Evolutionary conservation across 805 yeast species (phyloP).

Genomic region (Teunomyces tritomae): DNA sequence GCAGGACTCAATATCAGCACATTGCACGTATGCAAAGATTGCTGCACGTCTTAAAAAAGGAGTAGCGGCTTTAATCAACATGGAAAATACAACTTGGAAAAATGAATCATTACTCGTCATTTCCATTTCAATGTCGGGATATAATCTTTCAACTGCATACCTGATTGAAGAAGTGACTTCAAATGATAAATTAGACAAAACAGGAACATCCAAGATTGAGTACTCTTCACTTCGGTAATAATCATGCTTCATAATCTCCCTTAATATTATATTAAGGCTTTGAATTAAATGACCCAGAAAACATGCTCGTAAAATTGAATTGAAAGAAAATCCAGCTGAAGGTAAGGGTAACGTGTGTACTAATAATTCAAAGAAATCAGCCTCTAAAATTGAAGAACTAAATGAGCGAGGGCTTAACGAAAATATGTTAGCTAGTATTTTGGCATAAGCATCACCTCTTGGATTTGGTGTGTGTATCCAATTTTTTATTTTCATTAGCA

Average conservation of each 20-base stretch:
- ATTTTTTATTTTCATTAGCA: conserved; percentile 31
- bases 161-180: conserved; percentile 19
- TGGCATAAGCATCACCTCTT: conserved; percentile 30
- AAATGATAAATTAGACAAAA: conserved; percentile 19
- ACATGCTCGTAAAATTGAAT: conserved; percentile 48
- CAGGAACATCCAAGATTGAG: conserved; percentile 38
- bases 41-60: conserved; percentile 67
- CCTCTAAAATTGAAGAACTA: conserved; percentile 33
- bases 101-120: conserved; percentile 21
- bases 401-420: conserved; percentile 32
- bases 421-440: conserved; percentile 31
- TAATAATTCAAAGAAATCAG: conserved; percentile 53
- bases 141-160: conserved; percentile 22
- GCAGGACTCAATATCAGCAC: conserved; percentile 43
- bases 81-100: conserved; percentile 45
- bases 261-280: conserved; percentile 22
- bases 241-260: conserved; percentile 25
- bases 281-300: conserved; percentile 55
- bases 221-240: conserved; percentile 23
- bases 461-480: conserved; percentile 32
- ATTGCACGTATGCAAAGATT: conserved; percentile 51
- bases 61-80: conserved; percentile 54
- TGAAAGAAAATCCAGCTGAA: conserved; percentile 43
- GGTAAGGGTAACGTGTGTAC: conserved; percentile 50
- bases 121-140: conserved; percentile 8